These are phyloP conservation scores for Sporopachydermia cereana DNA, from an alignment of 1,139 yeast genomes.

Conservation along the genomic window DNA sequence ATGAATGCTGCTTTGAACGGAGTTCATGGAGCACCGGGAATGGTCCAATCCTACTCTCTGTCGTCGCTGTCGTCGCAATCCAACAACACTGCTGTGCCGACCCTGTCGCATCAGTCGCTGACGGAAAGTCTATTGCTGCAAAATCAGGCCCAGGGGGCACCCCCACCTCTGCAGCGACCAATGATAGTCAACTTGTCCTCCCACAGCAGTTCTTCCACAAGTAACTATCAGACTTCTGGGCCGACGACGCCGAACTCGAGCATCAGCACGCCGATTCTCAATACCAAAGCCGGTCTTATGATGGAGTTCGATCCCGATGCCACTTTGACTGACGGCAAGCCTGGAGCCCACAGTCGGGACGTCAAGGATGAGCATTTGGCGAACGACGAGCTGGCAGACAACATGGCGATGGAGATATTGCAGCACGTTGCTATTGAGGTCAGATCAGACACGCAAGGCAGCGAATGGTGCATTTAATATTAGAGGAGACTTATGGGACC, in stretches of 20 bases:
- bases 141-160: background rate
- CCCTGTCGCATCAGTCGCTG: background rate
- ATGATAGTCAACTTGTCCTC: background rate
- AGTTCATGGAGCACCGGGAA: background rate
- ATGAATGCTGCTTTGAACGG: background rate
- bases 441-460: background rate
- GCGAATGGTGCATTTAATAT: conserved; percentile 3
- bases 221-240: background rate
- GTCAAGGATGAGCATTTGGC: background rate
- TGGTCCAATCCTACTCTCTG: background rate
- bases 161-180: too few species aligned
- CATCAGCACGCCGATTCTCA: background rate
- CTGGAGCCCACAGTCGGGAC: background rate
- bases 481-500: too few species aligned
- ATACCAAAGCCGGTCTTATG: conserved; percentile 4
- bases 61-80: background rate
- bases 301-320: background rate
- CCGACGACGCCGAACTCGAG: background rate
- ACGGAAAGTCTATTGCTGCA: background rate
- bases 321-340: background rate
- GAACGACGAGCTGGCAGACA: background rate
- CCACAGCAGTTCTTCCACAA: conserved; percentile 4
- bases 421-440: background rate
- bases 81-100: background rate
- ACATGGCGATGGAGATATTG: conserved; percentile 1